phyloP scores from a whole-genome alignment of 148 eudicot species.

The Heliamphora exappendiculata region DNA sequence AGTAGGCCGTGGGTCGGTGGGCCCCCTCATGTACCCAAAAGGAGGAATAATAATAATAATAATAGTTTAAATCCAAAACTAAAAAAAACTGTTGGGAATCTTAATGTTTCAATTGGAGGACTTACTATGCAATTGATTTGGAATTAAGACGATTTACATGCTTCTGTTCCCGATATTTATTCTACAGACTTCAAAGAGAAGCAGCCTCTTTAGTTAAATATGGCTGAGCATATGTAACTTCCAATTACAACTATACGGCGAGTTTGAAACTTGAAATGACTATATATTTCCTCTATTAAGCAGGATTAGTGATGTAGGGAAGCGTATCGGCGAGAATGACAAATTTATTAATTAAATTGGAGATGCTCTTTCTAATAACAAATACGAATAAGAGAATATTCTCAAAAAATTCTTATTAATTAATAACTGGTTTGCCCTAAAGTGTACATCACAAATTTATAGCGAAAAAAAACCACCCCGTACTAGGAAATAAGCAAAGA shows the following conservation, averaged over 20 bases:
- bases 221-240: background rate
- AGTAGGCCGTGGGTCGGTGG: no score
- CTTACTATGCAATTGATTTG: background rate
- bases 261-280: background rate
- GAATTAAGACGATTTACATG: background rate
- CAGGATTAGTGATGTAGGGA: background rate
- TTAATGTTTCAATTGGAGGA: background rate
- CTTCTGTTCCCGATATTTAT: background rate
- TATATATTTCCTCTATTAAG: background rate
- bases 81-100: background rate
- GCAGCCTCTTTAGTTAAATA: background rate
- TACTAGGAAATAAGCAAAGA: no score
- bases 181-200: background rate
- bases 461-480: no score
- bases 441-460: no score
- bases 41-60: background rate
- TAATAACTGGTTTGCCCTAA: no score
- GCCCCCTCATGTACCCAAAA: background rate
- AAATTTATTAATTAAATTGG: no score
- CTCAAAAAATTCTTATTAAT: no score
- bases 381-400: no score
- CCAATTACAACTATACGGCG: background rate
- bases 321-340: no score
- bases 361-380: no score
- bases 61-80: background rate